phyloP scores from a whole-genome alignment of 2,329 filamentous ascomycete species.

The Neofusicoccum ribis region DNA sequence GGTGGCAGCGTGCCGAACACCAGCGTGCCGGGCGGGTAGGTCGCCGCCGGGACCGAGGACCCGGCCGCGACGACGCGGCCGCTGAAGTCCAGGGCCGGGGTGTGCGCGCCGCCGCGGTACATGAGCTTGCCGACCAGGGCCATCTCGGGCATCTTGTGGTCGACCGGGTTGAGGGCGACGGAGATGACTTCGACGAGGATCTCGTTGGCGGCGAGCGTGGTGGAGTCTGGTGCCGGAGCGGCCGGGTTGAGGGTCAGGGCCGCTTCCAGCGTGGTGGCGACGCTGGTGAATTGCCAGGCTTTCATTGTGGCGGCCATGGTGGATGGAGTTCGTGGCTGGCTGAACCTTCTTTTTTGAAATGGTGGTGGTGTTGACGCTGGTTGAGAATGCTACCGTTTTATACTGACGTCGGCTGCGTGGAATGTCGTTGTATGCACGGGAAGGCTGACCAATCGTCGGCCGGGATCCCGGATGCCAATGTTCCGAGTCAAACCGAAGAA shows the following conservation, averaged over 20 bases:
- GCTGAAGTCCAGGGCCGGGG: constrained; percentile 53
- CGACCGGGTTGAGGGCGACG: constrained; percentile 61
- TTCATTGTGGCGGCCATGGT: constrained; percentile 47
- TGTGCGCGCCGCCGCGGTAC: constrained; percentile 42
- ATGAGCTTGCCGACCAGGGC: constrained; percentile 42
- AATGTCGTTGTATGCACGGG: no score
- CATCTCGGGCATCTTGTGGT: constrained; percentile 63
- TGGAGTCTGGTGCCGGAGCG: constrained; percentile 44
- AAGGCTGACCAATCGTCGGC: no score
- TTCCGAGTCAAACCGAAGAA: no score
- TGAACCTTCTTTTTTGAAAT: no score
- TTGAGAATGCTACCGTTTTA: background rate
- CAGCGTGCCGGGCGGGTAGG: constrained; percentile 37
- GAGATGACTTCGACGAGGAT: constrained; percentile 58
- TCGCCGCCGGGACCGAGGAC: constrained; percentile 24
- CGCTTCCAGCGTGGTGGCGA: constrained; percentile 52
- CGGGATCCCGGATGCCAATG: no score
- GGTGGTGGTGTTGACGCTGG: background rate
- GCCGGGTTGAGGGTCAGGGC: constrained; percentile 51
- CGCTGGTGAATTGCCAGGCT: constrained; percentile 58
- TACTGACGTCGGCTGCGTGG: no score
- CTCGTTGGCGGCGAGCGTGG: constrained; percentile 39
- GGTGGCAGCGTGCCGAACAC: constrained; percentile 40
- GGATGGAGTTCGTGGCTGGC: no score
- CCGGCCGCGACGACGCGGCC: constrained; percentile 49